Conservation (phyloP, 2,329 filamentous ascomycete genomes). For the Pseudogymnoascus pannorum region DNA sequence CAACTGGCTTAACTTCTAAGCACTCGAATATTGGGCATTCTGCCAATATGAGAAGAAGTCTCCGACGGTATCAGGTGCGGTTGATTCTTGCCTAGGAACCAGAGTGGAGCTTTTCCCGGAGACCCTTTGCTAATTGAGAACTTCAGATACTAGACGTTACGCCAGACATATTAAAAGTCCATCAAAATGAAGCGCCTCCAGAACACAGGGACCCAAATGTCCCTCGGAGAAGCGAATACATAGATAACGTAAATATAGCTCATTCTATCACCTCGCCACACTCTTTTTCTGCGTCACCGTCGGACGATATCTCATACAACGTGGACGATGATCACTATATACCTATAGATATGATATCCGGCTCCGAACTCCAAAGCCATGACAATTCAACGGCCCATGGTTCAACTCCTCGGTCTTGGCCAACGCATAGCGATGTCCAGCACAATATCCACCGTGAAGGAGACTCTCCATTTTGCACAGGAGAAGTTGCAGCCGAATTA, state of each 20-base stretch:
- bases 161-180: conserved; percentile 12
- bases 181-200: neutral
- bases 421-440: neutral
- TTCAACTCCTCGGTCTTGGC: neutral
- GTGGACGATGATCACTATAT: conserved; percentile 2
- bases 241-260: neutral
- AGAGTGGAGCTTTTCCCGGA: neutral
- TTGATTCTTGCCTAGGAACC: neutral
- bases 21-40: conserved; percentile 28
- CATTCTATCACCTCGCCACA: conserved; percentile 5
- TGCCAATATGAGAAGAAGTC: neutral
- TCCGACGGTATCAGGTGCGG: neutral
- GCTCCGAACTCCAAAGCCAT: neutral
- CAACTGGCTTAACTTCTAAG: conserved; percentile 24
- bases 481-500: conserved; percentile 17
- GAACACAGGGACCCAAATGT: neutral
- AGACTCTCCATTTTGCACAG: conserved; percentile 6
- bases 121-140: neutral
- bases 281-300: conserved; percentile 6
- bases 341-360: neutral
- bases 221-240: neutral
- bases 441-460: neutral
- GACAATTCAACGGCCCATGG: neutral
- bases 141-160: conserved; percentile 16
- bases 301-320: neutral